Conservation (phyloP, 106 monocot genomes). For the Apostasia ramifera region DNA sequence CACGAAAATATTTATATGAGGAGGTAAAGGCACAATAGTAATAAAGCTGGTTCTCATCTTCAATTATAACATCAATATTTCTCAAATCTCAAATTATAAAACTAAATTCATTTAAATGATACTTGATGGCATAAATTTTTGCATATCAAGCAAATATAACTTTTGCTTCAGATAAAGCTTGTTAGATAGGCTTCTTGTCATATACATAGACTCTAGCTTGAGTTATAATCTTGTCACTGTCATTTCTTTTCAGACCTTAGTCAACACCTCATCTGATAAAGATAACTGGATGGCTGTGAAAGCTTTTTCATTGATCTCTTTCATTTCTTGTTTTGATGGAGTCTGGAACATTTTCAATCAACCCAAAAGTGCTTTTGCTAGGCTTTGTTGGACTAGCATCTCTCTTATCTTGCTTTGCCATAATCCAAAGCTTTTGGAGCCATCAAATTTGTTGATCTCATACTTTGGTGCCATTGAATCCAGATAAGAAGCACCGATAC, state of each 20-base stretch:
- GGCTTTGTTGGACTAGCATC: too few relatives aligned
- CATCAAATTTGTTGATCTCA: not conserved
- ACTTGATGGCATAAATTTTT: slow-evolving; percentile 4
- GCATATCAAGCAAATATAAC: not conserved
- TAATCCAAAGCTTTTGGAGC: not conserved
- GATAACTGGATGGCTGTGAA: not conserved
- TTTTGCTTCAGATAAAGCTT: not conserved
- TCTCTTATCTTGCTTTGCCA: not conserved
- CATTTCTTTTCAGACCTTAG: not conserved
- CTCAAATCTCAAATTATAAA: too few relatives aligned
- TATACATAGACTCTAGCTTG: not conserved
- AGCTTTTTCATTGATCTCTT: not conserved
- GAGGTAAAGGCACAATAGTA: too few relatives aligned
- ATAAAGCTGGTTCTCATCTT: not conserved
- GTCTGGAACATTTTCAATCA: not conserved
- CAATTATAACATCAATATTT: not conserved
- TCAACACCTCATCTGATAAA: too few relatives aligned
- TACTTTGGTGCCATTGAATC: not conserved
- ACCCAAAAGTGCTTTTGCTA: not conserved
- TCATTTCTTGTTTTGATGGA: not conserved
- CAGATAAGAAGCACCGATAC: too few relatives aligned
- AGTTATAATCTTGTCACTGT: not conserved
- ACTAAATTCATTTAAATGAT: not conserved
- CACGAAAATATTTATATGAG: too few relatives aligned
- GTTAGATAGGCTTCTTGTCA: not conserved